These are phyloP conservation scores for Oropetium thomaeum DNA, from an alignment of 176 grass and related monocot genomes.

Conservation along the genomic window DNA sequence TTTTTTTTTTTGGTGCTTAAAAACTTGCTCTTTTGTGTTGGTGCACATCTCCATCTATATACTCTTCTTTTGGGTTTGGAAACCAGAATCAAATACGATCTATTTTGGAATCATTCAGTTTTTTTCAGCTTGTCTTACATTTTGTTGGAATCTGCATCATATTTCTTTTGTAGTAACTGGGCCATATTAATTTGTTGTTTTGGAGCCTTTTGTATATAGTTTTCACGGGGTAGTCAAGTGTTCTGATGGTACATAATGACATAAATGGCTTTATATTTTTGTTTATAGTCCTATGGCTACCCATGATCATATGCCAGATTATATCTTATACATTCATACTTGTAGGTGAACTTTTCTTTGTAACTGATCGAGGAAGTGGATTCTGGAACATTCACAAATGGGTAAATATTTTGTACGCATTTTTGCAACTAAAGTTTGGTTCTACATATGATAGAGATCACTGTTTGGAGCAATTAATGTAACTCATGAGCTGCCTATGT, in stretches of 20 bases:
- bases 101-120: neutral
- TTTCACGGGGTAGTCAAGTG: slow-evolving; percentile 2
- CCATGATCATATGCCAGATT: neutral
- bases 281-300: neutral
- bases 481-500: neutral
- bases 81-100: neutral
- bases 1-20: too few relatives aligned
- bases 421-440: neutral
- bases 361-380: slow-evolving; percentile 80
- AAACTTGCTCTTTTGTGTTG: neutral
- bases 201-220: neutral
- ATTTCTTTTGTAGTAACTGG: neutral
- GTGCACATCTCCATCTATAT: neutral
- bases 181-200: slow-evolving; percentile 16
- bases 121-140: neutral
- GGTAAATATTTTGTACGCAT: slow-evolving; percentile 38
- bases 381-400: slow-evolving; percentile 98
- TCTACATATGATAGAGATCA: slow-evolving; percentile 8
- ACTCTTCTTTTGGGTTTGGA: neutral
- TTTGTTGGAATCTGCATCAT: neutral
- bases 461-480: slow-evolving; percentile 8
- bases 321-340: slow-evolving; percentile 28
- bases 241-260: neutral
- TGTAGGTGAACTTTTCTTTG: slow-evolving; percentile 90
- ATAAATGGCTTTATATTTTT: neutral